Evolutionary conservation across 2,329 filamentous ascomycete genomes (phyloP), one percentile per base, ranked within the genome.

Genomic region (Teratosphaeria gauchensis): DNA sequence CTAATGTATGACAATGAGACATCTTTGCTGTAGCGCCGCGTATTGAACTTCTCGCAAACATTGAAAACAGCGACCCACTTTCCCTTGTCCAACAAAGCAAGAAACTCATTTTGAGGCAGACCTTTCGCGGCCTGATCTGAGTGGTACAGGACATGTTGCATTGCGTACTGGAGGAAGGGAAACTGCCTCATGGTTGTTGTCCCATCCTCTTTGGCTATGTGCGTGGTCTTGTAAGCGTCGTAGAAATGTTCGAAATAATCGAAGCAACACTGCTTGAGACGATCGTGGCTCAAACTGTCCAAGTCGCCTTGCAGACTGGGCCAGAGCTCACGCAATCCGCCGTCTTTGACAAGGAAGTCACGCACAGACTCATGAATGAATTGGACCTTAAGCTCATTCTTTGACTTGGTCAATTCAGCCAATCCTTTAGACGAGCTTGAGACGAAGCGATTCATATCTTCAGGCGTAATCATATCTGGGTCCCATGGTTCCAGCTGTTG

Each of bases 281-380:
- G 35, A 5, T 67, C 61, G 24, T 69, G 67, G 48, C 58, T 58
- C 0, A n/a, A 8, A n/a, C 53, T 21, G 5, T 8, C 12, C 3
- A 61, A 14, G n/a, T 59, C 38, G 1, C 8, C 12, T 1, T 19
- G 21, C 2, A 66, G 51, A 0, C 59, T 54, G 8, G 69, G 66
- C 68, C 69, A 73, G 0, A 77, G n/a, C 0, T 67, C 56, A 0
- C 54, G 8, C 0, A 76, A 60, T 0, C 76, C 74, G 0, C 64
- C 59, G 1, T 74, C 72, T 7, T 72, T 72, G 38, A 46, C 12
- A 2, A 82, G 68, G 53, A 77, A 81, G 9, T 81, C 78, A 0
- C 73, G 65, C 0, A 82, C 77, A 0, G 79, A 80, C 61, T 81
- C 77, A 46, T 82, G 79, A 4, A 82, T 81, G 64, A 82, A 83